These are phyloP conservation scores for Pichia sporocuriosa DNA, from an alignment of 805 yeast species.

Conservation along the genomic window DNA sequence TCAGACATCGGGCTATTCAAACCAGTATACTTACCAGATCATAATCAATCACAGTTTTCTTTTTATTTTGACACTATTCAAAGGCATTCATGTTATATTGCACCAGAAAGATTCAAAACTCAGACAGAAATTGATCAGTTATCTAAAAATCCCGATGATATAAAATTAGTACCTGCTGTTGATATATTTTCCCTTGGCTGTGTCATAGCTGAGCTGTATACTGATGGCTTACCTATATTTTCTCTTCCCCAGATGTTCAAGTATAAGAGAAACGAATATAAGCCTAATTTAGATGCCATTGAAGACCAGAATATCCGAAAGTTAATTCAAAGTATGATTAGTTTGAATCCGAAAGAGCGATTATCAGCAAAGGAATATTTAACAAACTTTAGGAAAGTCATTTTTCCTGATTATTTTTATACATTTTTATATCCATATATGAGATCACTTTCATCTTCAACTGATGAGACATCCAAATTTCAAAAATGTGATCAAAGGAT, in stretches of 20 bases:
- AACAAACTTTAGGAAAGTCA: conserved; percentile 37
- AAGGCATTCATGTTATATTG: conserved; percentile 81
- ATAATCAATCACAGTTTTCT: conserved; percentile 86
- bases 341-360: conserved; percentile 55
- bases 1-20: conserved; percentile 82
- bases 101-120: conserved; percentile 78
- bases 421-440: conserved; percentile 65
- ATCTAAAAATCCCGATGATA: conserved; percentile 13
- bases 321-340: conserved; percentile 58
- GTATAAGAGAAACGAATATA: conserved; percentile 62
- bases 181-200: conserved; percentile 84
- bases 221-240: conserved; percentile 83
- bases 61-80: conserved; percentile 90
- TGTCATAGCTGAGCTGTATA: conserved; percentile 80
- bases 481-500: conserved; percentile 51
- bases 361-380: conserved; percentile 49
- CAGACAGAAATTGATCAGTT: conserved; percentile 20
- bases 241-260: conserved; percentile 82
- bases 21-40: conserved; percentile 82
- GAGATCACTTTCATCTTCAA: conserved; percentile 29
- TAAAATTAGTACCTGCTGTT: conserved; percentile 51
- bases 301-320: conserved; percentile 43
- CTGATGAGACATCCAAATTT: conserved; percentile 10
- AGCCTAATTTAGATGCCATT: conserved; percentile 56
- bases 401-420: conserved; percentile 68